Base-by-base conservation (phyloP, 257 asterid genomes). In the Fraxinus quadrangulata region DNA sequence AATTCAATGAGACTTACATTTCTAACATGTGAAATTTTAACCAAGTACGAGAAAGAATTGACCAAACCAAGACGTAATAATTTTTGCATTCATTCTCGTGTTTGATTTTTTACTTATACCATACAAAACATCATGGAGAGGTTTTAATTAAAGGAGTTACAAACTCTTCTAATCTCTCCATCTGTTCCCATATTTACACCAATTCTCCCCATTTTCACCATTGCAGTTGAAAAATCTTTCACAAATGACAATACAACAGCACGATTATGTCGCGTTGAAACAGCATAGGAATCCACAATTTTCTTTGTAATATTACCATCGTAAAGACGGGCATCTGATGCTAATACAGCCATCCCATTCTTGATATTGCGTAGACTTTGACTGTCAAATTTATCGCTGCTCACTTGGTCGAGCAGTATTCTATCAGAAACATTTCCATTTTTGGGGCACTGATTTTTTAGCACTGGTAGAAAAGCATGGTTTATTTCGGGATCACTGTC, bases 321-420 rank as follows among this genome's bases (percentile, higher is more conserved):
- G 67, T 86, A 81, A 0, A 88, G 82, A 0, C 84, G 56, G 7
- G 88, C 87, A 59, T 88, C 87, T 0, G 89, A 88, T 3, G 90
- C 77, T n/a, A 85, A 6, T 2, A 83, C 83, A 3, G 84, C 84
- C 2, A 24, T 37, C 1, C 92, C 89, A 5, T 75, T 72, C 68
- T 75, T 70, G 3, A 86, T 76, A 68, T 86, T 86, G 14, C 11
- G 71, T 45, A 84, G 70, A 0, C 70, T 75, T 30, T 82, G 87
- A 61, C 79, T 74, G 21, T 86, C 87, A 31, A 88, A 83, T 59
- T 16, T 42, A 16, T 34, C 31, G 0, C 11, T 14, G 0, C 81
- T 81, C 0, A 42, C 13, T 2, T 24, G 36, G 63, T 88, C 40
- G 40, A 86, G 73, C 0, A 80, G 63, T 10, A 81, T 81, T 54